These are phyloP conservation scores for Sporisorium exsertum DNA, from an alignment of 1,284 basidiomycete genomes.

Conservation along the genomic window DNA sequence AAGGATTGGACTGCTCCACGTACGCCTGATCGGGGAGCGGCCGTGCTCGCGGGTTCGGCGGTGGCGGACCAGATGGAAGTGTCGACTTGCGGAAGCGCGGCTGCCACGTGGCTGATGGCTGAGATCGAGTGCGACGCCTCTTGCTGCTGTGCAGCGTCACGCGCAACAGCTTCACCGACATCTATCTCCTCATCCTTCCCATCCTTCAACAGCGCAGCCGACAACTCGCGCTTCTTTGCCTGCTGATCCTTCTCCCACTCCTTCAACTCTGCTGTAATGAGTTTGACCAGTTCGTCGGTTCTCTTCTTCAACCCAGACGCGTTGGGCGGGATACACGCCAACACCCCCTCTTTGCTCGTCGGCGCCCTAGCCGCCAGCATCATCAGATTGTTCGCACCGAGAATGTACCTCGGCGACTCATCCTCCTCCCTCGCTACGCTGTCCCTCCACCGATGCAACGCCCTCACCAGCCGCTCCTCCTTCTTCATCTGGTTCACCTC, in stretches of 20 bases:
- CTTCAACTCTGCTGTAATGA: conserved; percentile 46
- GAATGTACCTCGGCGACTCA: conserved; percentile 77
- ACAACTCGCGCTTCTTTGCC: conserved; percentile 11
- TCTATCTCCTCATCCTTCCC: conserved; percentile 19
- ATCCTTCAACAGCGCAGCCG: conserved; percentile 7
- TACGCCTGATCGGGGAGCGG: conserved; percentile 6
- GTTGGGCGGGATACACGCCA: conserved; percentile 48
- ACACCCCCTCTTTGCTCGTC: conserved; percentile 34
- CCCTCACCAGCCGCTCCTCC: conserved; percentile 75
- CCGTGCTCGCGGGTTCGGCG: not conserved
- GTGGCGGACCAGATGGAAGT: conserved; percentile 24
- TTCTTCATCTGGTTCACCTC: conserved; percentile 54
- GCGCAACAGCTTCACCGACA: conserved; percentile 23
- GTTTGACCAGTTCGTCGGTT: conserved; percentile 46
- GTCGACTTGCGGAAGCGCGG: conserved; percentile 13
- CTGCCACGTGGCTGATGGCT: conserved; percentile 26
- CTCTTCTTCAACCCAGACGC: conserved; percentile 48
- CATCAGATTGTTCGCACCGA: conserved; percentile 53
- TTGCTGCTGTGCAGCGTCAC: not conserved
- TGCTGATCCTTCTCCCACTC: conserved; percentile 43
- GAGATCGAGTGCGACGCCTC: conserved; percentile 18
- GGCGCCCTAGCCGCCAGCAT: conserved; percentile 60
- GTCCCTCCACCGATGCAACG: conserved; percentile 88
- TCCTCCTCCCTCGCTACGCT: conserved; percentile 83
- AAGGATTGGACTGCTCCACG: conserved; percentile 36